These are phyloP conservation scores for Fraxinus sp. DNA, from an alignment of 305 asterid genomes.

Conservation along the genomic window DNA sequence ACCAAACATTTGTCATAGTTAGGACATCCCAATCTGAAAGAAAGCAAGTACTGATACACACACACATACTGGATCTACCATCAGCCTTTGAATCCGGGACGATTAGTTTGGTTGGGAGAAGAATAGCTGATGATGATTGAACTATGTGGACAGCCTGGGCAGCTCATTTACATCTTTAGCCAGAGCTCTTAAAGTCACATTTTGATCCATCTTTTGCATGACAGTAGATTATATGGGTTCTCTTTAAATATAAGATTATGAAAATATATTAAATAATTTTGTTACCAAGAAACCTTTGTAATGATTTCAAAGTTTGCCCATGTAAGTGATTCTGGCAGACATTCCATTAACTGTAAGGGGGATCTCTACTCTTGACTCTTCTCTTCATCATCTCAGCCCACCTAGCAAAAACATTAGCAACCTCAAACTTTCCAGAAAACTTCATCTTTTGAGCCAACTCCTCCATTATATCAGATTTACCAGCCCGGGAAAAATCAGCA, in stretches of 20 bases:
- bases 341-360: not conserved
- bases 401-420: conserved; percentile 47
- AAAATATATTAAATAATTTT: not conserved
- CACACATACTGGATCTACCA: not conserved
- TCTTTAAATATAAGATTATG: not conserved
- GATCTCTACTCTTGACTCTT: conserved; percentile 32
- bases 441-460: conserved; percentile 57
- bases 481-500: conserved; percentile 52
- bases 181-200: not conserved
- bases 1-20: not conserved
- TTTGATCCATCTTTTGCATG: not conserved
- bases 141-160: not conserved
- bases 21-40: not conserved
- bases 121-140: not conserved
- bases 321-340: not conserved
- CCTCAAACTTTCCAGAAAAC: conserved; percentile 58
- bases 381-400: conserved; percentile 57
- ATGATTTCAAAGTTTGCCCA: not conserved
- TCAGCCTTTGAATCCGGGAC: not conserved
- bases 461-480: conserved; percentile 46
- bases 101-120: not conserved
- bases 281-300: conserved; percentile 14
- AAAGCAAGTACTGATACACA: not conserved
- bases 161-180: not conserved
- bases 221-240: not conserved